Evolutionary conservation across 2,329 filamentous ascomycete genomes (phyloP).

Genomic region (Ceratocystis lukuohia): DNA sequence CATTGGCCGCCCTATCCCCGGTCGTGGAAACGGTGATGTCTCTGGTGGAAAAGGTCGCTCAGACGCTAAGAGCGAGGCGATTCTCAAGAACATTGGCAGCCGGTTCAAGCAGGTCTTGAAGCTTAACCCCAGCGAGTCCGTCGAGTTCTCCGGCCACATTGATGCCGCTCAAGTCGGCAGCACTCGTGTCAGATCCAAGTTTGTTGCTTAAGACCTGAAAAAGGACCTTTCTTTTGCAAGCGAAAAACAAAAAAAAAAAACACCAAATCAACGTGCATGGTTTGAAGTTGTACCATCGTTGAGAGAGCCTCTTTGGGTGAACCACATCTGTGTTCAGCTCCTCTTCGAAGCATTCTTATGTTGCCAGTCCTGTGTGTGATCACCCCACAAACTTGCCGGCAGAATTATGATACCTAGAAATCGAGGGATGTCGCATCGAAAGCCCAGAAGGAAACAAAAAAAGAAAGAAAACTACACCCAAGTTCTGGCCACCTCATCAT

Average conservation of each 20-base stretch:
- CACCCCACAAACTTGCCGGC: conserved; percentile 8
- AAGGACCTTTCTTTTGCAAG: neutral
- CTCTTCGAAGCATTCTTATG: conserved; percentile 9
- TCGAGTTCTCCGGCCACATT: conserved; percentile 95
- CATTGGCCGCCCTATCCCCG: conserved; percentile 69
- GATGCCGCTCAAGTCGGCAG: conserved; percentile 87
- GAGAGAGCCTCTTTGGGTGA: neutral
- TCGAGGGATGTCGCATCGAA: conserved; percentile 3
- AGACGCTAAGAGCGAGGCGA: conserved; percentile 69
- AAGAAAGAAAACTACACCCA: neutral
- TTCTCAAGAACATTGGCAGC: conserved; percentile 70
- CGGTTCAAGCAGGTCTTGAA: conserved; percentile 88
- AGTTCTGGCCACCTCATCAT: neutral
- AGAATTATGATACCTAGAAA: conserved; percentile 18
- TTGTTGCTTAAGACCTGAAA: conserved; percentile 49
- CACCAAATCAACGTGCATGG: neutral
- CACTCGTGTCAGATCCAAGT: conserved; percentile 91
- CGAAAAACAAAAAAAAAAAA: neutral
- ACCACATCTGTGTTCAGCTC: conserved; percentile 7
- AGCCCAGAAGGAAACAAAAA: neutral
- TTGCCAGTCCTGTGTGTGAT: neutral
- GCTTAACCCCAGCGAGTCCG: conserved; percentile 58
- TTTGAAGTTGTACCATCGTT: conserved; percentile 1
- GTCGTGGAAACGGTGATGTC: conserved; percentile 58
- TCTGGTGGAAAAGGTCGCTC: conserved; percentile 66